phyloP scores from a whole-genome alignment of 495 filamentous ascomycete species.

The Annulohypoxylon moriforme region DNA sequence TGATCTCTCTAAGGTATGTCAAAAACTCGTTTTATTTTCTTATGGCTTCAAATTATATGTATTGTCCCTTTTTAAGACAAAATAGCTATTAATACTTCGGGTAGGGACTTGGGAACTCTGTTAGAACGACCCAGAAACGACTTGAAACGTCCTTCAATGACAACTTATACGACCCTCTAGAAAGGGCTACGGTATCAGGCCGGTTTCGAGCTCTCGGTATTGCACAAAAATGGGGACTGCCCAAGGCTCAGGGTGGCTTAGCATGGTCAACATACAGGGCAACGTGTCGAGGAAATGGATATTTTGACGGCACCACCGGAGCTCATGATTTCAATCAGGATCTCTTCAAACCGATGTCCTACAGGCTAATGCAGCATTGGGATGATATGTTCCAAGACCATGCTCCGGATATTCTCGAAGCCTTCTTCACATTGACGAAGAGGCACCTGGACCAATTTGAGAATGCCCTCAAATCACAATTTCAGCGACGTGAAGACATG shows the following conservation, averaged over 20 bases:
- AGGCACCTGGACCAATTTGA: conserved; percentile 52
- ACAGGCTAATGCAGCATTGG: conserved; percentile 65
- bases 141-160: background rate
- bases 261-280: conserved; percentile 71
- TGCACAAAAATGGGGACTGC: conserved; percentile 62
- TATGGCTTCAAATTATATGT: too few species aligned
- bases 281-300: conserved; percentile 60
- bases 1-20: conserved; percentile 59
- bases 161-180: background rate
- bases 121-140: too few species aligned
- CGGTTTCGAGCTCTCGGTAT: conserved; percentile 58
- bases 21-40: background rate
- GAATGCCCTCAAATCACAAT: conserved; percentile 47
- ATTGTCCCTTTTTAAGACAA: too few species aligned
- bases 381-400: conserved; percentile 63
- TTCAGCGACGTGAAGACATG: conserved; percentile 31
- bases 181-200: conserved; percentile 25
- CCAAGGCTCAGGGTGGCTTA: conserved; percentile 59
- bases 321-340: conserved; percentile 62
- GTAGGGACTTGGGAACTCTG: too few species aligned
- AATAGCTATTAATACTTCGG: too few species aligned
- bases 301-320: conserved; percentile 51
- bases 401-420: conserved; percentile 40
- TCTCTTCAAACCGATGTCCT: conserved; percentile 65
- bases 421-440: conserved; percentile 20